A percentile compares a stretch with the other conserved stretches of the same genome.
phyloP scores from a whole-genome alignment of 768 basidiomycete genomes.

The Phlebiopsis gigantea region DNA sequence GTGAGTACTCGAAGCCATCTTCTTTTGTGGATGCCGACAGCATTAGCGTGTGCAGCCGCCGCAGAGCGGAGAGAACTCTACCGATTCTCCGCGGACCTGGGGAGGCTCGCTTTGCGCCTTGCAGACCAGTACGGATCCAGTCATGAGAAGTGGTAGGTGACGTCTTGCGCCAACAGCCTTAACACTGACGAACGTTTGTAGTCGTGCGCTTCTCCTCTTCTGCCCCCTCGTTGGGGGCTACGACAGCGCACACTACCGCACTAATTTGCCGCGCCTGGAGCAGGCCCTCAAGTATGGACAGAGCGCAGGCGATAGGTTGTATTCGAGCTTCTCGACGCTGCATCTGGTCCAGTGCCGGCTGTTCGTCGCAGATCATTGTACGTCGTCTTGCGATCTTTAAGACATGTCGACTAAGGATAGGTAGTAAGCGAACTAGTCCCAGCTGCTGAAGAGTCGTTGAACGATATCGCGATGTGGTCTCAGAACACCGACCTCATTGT shows the following conservation, averaged over 20 bases:
- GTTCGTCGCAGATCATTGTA: slow-evolving; percentile 59
- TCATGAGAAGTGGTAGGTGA: slow-evolving; percentile 58
- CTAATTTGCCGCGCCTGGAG: slow-evolving; percentile 55
- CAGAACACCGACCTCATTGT: slow-evolving; percentile 48
- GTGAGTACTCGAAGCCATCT: slow-evolving; percentile 27
- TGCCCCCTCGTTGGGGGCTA: slow-evolving; percentile 62
- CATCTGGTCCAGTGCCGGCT: slow-evolving; percentile 49
- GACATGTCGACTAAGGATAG: not conserved
- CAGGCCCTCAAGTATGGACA: slow-evolving; percentile 61
- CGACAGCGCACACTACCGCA: slow-evolving; percentile 58
- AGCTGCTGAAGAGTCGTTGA: slow-evolving; percentile 59
- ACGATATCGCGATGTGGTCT: slow-evolving; percentile 52
- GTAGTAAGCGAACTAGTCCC: slow-evolving; percentile 53
- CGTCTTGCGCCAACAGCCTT: not conserved
- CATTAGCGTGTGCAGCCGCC: slow-evolving; percentile 29
- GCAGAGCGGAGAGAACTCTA: slow-evolving; percentile 61
- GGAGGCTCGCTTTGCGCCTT: slow-evolving; percentile 60
- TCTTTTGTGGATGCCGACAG: not conserved
- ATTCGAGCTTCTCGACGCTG: slow-evolving; percentile 55
- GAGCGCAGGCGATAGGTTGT: slow-evolving; percentile 66
- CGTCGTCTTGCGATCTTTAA: slow-evolving; percentile 19
- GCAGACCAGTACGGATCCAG: slow-evolving; percentile 59
- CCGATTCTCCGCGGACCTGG: slow-evolving; percentile 63
- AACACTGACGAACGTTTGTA: slow-evolving; percentile 20
- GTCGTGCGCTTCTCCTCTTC: slow-evolving; percentile 58